phyloP scores from a whole-genome alignment of 345 rosid genomes.

The Gossypium anomalum region DNA sequence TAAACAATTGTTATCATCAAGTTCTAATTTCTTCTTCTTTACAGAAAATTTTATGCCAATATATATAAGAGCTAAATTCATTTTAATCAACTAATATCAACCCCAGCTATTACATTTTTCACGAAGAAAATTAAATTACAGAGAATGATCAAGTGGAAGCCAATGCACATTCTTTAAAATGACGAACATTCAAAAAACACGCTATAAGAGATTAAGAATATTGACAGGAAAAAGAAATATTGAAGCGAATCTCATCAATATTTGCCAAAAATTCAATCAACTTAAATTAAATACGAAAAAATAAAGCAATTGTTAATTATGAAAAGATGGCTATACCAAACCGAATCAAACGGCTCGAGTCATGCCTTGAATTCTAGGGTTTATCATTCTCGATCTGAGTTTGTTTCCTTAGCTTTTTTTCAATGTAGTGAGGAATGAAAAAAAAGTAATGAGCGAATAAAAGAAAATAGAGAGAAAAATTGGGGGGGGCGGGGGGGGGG shows the following conservation, averaged over 20 bases:
- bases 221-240: neutral
- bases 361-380: conserved; percentile 11
- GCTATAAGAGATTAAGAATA: neutral
- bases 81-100: neutral
- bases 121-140: neutral
- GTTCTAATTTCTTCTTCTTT: neutral
- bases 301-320: neutral
- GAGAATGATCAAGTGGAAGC: conserved; percentile 2
- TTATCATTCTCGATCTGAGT: conserved; percentile 25
- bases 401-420: neutral
- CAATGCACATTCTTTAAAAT: neutral
- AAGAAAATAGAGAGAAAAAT: neutral
- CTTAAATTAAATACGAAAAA: neutral
- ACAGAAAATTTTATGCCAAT: neutral
- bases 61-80: neutral
- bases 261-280: neutral
- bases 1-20: neutral
- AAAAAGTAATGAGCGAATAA: neutral
- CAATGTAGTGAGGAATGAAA: conserved; percentile 16
- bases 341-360: conserved; percentile 17
- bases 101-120: neutral
- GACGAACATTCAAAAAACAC: neutral
- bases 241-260: neutral
- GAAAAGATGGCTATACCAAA: conserved; percentile 7
- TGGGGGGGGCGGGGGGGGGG: too few species aligned